Conservation (phyloP, 257 asterid species). For the Haberlea rhodopensis region DNA sequence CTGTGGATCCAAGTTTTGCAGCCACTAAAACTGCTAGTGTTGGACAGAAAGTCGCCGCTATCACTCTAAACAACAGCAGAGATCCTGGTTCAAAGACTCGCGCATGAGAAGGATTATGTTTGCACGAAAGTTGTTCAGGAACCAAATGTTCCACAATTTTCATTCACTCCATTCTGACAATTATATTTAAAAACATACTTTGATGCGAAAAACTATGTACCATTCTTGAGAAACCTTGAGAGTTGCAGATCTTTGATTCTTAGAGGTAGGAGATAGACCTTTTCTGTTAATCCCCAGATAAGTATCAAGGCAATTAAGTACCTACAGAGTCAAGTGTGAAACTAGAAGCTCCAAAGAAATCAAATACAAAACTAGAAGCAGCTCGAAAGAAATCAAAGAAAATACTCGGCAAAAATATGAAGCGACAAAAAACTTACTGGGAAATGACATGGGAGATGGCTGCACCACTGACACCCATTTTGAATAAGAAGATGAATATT, state of each 20-base stretch:
- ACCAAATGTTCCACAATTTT: background rate
- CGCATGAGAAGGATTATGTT: background rate
- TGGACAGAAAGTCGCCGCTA: slow-evolving; percentile 41
- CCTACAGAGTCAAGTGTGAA: slow-evolving; percentile 24
- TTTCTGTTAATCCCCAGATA: slow-evolving; percentile 31
- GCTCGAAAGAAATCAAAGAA: background rate
- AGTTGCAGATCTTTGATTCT: slow-evolving; percentile 35
- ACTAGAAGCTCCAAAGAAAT: background rate
- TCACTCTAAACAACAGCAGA: slow-evolving; percentile 34
- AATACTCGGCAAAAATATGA: background rate
- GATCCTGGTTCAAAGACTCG: slow-evolving; percentile 27
- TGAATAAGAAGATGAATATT: slow-evolving; percentile 39
- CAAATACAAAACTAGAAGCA: background rate
- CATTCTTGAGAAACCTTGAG: slow-evolving; percentile 36
- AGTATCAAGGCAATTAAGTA: slow-evolving; percentile 36
- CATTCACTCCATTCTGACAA: background rate
- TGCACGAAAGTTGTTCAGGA: background rate
- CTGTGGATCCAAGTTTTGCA: slow-evolving; percentile 34
- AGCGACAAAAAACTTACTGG: slow-evolving; percentile 35
- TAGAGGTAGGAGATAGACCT: slow-evolving; percentile 35
- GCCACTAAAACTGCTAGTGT: slow-evolving; percentile 39
- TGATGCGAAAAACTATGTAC: slow-evolving; percentile 11
- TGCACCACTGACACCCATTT: slow-evolving; percentile 51
- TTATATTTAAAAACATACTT: background rate
- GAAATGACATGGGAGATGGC: slow-evolving; percentile 56